Evolutionary conservation across 257 asterid genomes (phyloP), one percentile per base, ranked within the genome.

Genomic region (Galeopsis tetrahit): DNA sequence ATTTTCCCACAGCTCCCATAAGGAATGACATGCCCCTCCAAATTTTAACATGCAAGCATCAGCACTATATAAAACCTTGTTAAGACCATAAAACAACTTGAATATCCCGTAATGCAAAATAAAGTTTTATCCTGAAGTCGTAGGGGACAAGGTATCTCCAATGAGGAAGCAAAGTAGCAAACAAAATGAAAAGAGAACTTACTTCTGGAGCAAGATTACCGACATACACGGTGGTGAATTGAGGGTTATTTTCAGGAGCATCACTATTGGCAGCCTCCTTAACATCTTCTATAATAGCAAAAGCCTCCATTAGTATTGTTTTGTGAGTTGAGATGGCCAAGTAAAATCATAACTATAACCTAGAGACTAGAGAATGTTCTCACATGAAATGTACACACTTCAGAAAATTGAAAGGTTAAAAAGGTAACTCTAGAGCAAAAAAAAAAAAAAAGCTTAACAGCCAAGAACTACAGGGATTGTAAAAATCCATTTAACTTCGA

Each of bases 131-230:
- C 31, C 67, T 15, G 46, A 33, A 53, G 31, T 53, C 11, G 1
- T 48, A 11, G 60, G n/a, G 40, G 80, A 55, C 60, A 52, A 49
- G 38, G 32, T 32, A 38, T 14, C 17, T 57, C 10, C 15, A 38
- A 28, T 44, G 64, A 71, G 78, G 59, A 33, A n/a, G n/a, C n/a
- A n/a, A n/a, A n/a, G n/a, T n/a, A 66, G 51, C 2, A 39, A 74
- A 69, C 48, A 55, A 32, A 69, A 52, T 77, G 8, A 68, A 55
- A 43, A 39, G 55, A 17, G 34, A 14, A 72, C 68, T 78, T 82
- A 77, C 97, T 89, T 91, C 96, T 38, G 91, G 89, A 77, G 94
- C 89, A 74, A 91, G 90, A 85, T 91, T 91, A 62, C 97, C 97
- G 8, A 87, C 94, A 66, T 91, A 91, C 65, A 91, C 94, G 7